Percentiles rank a stretch among this genome's conserved stretches.
Conservation (phyloP, 1,139 yeast species). For the Spathaspora jeffriesii region DNA sequence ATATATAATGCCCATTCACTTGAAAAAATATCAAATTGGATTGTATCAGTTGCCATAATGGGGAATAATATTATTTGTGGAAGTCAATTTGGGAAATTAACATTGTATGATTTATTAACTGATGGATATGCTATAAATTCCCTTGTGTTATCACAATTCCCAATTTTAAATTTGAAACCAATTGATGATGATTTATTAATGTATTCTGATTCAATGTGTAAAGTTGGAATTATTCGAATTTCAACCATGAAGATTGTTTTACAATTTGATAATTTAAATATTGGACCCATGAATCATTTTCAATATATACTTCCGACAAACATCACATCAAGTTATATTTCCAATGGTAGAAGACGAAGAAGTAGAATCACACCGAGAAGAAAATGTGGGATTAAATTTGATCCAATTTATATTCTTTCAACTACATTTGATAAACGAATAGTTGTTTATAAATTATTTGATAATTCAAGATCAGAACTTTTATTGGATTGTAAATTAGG, state of each 20-base stretch:
- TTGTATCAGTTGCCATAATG: conserved; percentile 20
- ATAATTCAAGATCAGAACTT: conserved; percentile 17
- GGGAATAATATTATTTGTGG: conserved; percentile 27
- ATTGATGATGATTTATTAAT: conserved; percentile 21
- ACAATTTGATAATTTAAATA: conserved; percentile 21
- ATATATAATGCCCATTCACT: conserved; percentile 19
- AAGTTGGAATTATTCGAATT: conserved; percentile 29
- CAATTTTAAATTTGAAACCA: conserved; percentile 22
- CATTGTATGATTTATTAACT: conserved; percentile 21
- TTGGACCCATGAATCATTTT: conserved; percentile 27
- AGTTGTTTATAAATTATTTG: conserved; percentile 25
- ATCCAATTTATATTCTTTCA: conserved; percentile 24
- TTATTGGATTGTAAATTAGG: conserved; percentile 13
- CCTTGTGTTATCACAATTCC: conserved; percentile 27
- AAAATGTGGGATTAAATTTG: conserved; percentile 11
- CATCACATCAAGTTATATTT: background rate
- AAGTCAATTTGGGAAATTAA: conserved; percentile 33
- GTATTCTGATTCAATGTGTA: conserved; percentile 33
- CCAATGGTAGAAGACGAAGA: conserved; percentile 5
- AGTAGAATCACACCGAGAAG: background rate
- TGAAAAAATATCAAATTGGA: conserved; percentile 24
- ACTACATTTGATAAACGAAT: conserved; percentile 24
- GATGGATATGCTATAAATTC: conserved; percentile 16
- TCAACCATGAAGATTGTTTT: conserved; percentile 18
- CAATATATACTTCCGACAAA: conserved; percentile 7